Conservation (phyloP, 129 eudicot species). For the Flaveria bidentis region DNA sequence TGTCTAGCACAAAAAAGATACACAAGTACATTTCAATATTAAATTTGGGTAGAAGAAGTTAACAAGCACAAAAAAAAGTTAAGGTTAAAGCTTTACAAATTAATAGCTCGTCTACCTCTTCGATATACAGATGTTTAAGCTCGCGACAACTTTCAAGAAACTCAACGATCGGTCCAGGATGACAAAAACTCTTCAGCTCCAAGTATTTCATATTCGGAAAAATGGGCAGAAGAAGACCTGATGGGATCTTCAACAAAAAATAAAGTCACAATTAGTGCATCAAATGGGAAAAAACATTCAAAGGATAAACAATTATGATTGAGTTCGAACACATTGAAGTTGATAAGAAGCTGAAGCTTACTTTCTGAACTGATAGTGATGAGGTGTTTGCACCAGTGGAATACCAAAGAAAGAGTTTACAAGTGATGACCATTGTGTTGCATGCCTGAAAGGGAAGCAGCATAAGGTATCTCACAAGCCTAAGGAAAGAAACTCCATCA, state of each 20-base stretch:
- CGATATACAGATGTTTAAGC: conserved; percentile 2
- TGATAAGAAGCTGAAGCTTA: not conserved
- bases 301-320: not conserved
- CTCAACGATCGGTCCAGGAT: not conserved
- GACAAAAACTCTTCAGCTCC: not conserved
- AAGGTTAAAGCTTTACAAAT: not conserved
- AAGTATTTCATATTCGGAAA: conserved; percentile 19
- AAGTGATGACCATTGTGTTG: too few relatives aligned
- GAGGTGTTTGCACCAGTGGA: too few relatives aligned
- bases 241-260: not conserved
- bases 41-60: too few relatives aligned
- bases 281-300: not conserved
- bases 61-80: too few relatives aligned
- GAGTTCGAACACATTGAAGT: not conserved
- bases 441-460: too few relatives aligned
- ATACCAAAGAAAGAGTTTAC: too few relatives aligned
- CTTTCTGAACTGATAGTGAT: not conserved
- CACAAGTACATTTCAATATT: not conserved
- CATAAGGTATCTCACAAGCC: too few relatives aligned
- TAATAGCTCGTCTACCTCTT: conserved; percentile 5
- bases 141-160: conserved; percentile 1
- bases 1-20: conserved; percentile 6
- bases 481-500: too few relatives aligned
- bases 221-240: not conserved
- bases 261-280: not conserved